A percentile compares a stretch with the other conserved stretches of the same genome.
Evolutionary conservation across 257 asterid species (phyloP).

Genomic region (Dorcoceras hygrometricum): DNA sequence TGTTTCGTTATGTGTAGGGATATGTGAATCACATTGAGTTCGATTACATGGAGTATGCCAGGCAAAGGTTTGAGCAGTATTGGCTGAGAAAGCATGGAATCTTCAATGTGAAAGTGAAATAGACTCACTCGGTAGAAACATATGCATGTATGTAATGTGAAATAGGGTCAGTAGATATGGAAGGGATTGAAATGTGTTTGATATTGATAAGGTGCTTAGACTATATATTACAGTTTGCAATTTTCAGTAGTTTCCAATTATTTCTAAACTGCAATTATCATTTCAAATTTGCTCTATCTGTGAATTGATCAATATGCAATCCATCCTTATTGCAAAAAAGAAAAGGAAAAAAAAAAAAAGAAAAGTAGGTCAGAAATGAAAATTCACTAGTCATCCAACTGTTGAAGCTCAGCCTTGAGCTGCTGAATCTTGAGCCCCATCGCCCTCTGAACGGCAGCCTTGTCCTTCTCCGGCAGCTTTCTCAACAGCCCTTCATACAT

Average conservation of each 20-base stretch:
- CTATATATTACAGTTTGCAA: not conserved
- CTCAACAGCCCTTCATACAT: constrained; percentile 58
- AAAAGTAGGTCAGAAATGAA: too few relatives aligned
- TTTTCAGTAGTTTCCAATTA: too few relatives aligned
- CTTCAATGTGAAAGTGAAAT: constrained; percentile 22
- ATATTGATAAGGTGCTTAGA: not conserved
- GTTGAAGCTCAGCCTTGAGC: constrained; percentile 83
- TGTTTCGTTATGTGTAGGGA: constrained; percentile 40
- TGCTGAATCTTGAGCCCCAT: constrained; percentile 99
- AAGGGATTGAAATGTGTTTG: not conserved
- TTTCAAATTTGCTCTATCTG: not conserved
- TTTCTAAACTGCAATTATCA: not conserved
- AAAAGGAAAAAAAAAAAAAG: too few relatives aligned
- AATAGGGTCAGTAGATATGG: too few relatives aligned
- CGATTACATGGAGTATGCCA: constrained; percentile 78
- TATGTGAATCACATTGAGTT: constrained; percentile 75
- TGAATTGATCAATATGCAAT: too few relatives aligned
- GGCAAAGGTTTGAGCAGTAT: constrained; percentile 81
- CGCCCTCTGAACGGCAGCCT: constrained; percentile 66
- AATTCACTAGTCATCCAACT: constrained; percentile 72
- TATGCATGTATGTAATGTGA: too few relatives aligned
- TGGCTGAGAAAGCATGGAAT: constrained; percentile 55
- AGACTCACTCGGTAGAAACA: constrained; percentile 1
- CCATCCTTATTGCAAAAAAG: too few relatives aligned
- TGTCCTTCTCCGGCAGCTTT: constrained; percentile 61